Evolutionary conservation across 169 alveolate species (phyloP), one percentile per base, ranked within the genome.

Genomic region (Plasmodium coatneyi): DNA sequence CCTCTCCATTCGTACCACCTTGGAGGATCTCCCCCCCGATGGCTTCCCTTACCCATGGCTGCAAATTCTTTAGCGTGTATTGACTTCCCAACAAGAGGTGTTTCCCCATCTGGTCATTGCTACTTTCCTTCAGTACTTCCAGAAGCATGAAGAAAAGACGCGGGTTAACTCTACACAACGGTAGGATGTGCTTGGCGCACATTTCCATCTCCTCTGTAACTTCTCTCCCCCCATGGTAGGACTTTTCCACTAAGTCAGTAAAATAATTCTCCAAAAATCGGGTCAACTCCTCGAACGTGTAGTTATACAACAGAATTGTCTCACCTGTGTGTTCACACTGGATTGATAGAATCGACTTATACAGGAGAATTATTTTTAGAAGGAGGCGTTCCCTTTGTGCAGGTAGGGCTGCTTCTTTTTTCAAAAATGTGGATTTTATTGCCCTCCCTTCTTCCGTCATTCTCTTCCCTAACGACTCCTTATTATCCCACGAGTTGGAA

Each of bases 81-180:
- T 71, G 16, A 30, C 56, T 84, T 84, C 56, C 74, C n/a, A 56
- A 12, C n/a, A 39, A 7, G 70, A 79, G 43, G 9, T 28, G 9
- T 14, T 56, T 1, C 12, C 82, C 72, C 14, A 28, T n/a, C 12
- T 76, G 9, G 22, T 5, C 16, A 19, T 36, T 39, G 70, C 78
- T 87, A 87, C 52, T 25, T 9, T 22, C 34, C 14, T 87, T 80
- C 16, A 87, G 22, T 14, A 30, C 10, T 9, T 10, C 22, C 52
- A 87, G 1, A 25, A 87, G 56, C 34, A 39, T 56, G 81, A 87
- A 87, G 16, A 87, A 66, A 66, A 87, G 72, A n/a, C 60, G 36
- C 9, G 71, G 80, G 41, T 79, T 87, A 39, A 87, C 71, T 34
- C 71, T 78, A 7, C 56, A 60, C n/a, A 79, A 14, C 9, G 66